Evolutionary conservation across 139 green algal genomes (phyloP), one percentile per base, ranked within the genome.

Genomic region (Volvox africanus): DNA sequence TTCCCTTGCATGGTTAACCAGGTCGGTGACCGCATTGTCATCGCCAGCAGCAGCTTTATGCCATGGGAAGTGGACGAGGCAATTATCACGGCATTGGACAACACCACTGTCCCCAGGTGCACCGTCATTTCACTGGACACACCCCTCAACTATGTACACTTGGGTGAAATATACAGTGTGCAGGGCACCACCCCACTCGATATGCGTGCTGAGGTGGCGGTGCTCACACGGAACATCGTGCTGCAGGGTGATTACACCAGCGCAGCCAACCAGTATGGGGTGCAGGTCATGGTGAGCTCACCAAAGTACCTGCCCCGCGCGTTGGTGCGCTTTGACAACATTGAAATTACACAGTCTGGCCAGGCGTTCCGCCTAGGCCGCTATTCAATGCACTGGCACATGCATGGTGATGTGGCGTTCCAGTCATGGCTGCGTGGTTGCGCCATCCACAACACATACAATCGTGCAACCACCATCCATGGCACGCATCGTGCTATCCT

Each of bases 331-430:
- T 65, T 92, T 55, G 69, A 91, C 61, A 87, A 96, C 75, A 88
- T 94, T 11, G 94, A 96, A 88, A 19, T 96, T 65, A 71, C 62
- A n/a, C 87, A 79, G 68, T 88, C 85, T 69, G 94, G 94, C 0
- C 92, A 96, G 89, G 94, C 93, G 16, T 95, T 94, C 89, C 55
- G 82, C 33, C 91, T 96, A 69, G 94, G 94, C 61, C 91, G 96
- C 32, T 98, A 98, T 88, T 92, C 95, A 9, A 91, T 98, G 61
- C 96, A 98, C 90, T 97, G 96, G 92, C 96, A 98, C 93, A 93
- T 98, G 92, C 92, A 95, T 36, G 94, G 94, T 44, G 88, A 94
- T 71, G 88, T 92, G 1, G 33, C 22, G 5, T 94, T 89, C 80
- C 61, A 87, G 30, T 92, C 77, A 13, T 96, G 94, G 91, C 79